Conservation (phyloP, 768 basidiomycete genomes). For the Royoungia palumana region DNA sequence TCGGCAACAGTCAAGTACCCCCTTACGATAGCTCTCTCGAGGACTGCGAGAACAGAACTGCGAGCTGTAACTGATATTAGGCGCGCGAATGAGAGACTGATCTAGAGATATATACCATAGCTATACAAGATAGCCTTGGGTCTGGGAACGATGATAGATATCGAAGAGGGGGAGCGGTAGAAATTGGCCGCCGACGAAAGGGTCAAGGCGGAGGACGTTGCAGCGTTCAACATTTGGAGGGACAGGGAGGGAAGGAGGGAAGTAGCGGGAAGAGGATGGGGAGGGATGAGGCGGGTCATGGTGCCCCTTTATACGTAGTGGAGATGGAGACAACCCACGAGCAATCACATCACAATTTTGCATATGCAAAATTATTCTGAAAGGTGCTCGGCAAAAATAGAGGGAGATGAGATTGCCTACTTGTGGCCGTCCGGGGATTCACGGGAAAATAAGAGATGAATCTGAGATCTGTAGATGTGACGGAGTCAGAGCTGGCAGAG, state of each 20-base stretch:
- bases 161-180: constrained; percentile 31
- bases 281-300: constrained; percentile 5
- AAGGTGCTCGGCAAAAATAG: constrained; percentile 30
- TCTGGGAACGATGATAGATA: constrained; percentile 29
- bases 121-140: constrained; percentile 27
- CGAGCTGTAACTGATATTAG: constrained; percentile 43
- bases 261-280: constrained; percentile 10
- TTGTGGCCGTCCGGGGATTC: constrained; percentile 32
- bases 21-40: constrained; percentile 53
- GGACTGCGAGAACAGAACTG: constrained; percentile 55
- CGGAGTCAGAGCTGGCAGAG: constrained; percentile 23
- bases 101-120: constrained; percentile 22
- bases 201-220: constrained; percentile 29
- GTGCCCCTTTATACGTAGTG: constrained; percentile 31
- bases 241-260: not conserved
- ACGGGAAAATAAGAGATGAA: constrained; percentile 29
- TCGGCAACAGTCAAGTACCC: constrained; percentile 63
- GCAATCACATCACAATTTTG: constrained; percentile 18
- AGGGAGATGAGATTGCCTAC: constrained; percentile 32
- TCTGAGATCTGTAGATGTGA: constrained; percentile 32
- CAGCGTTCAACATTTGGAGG: constrained; percentile 29
- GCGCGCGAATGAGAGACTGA: not conserved
- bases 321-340: constrained; percentile 22
- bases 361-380: constrained; percentile 26
- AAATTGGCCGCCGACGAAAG: constrained; percentile 33